Evolutionary conservation across 306 rosid species (phyloP).

Genomic region (Malus domestica): ASM211411v1 NC_041803.1:23265001-23265500

Average conservation of each 20-base stretch:
- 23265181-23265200: too few relatives aligned
- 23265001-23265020: background rate
- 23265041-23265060: background rate
- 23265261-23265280: background rate
- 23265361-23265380: background rate
- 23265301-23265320: background rate
- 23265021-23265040: background rate
- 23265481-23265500: too few relatives aligned
- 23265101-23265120: too few relatives aligned
- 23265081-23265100: too few relatives aligned
- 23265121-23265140: background rate
- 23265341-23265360: background rate
- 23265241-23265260: background rate
- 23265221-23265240: background rate
- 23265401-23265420: rapidly evolving
- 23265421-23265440: too few relatives aligned
- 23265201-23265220: background rate
- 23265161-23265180: background rate
- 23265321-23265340: background rate
- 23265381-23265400: too few relatives aligned
- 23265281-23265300: background rate
- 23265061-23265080: too few relatives aligned
- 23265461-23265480: too few relatives aligned
- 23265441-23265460: too few relatives aligned
- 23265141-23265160: background rate